These are phyloP conservation scores for Cercis canadensis DNA, from an alignment of 306 rosid genomes.

Conservation along the genomic window DNA sequence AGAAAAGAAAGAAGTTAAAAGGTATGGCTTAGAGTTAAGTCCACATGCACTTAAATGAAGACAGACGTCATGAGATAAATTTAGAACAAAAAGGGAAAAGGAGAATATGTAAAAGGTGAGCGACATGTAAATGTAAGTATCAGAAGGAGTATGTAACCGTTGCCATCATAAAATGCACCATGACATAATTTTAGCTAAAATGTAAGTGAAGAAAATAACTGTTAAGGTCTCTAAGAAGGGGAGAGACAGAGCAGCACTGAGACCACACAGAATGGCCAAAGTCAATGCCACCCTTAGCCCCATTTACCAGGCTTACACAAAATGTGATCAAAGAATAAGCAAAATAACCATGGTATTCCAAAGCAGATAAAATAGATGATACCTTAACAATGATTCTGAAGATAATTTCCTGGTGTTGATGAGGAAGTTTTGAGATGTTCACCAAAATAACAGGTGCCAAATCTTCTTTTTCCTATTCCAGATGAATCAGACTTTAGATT, in stretches of 20 bases:
- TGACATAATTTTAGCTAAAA: background rate
- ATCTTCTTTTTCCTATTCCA: conserved; percentile 72
- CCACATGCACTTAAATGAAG: no score
- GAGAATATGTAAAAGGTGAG: no score
- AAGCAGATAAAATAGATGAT: conserved; percentile 25
- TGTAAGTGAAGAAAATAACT: background rate
- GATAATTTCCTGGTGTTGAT: conserved; percentile 90
- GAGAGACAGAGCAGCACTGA: background rate
- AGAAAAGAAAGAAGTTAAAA: no score
- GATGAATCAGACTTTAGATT: conserved; percentile 35
- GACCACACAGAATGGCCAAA: background rate
- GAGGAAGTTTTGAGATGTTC: conserved; percentile 83
- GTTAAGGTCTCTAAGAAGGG: background rate
- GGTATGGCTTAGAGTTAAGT: no score
- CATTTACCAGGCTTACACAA: background rate
- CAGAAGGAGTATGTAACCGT: background rate
- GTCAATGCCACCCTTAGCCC: background rate
- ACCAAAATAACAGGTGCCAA: conserved; percentile 77
- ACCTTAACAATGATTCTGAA: conserved; percentile 83
- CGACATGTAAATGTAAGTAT: no score
- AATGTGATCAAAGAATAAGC: conserved; percentile 4
- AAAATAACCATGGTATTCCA: background rate
- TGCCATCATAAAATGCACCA: background rate
- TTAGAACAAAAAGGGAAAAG: no score
- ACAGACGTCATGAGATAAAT: no score